Base-by-base conservation (phyloP, 1,284 basidiomycete genomes). In the Rhodotorula sp. region DNA sequence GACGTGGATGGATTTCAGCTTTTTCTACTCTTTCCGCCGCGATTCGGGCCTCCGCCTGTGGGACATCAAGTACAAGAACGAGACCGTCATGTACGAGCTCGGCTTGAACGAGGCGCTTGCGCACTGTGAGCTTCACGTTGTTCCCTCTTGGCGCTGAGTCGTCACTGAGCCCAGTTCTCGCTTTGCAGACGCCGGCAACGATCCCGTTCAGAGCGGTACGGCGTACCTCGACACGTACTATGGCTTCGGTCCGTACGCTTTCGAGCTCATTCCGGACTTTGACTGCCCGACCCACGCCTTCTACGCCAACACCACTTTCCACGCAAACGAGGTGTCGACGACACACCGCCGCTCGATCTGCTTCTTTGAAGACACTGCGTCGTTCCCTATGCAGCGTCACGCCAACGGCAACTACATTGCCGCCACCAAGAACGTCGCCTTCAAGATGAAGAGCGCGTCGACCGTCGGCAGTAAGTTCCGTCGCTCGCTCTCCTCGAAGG, bases 51-150 rank as follows among this genome's bases (percentile, higher is more conserved):
- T 90, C 69, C 85, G 85, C 66, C 80, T 90, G 18, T 90, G 87
- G 87, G 86, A 90, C 78, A 84, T 90, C 68, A 83, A 85, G 18
- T 88, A 90, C 82, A 81, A 84, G 56, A 85, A 84, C 31, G 87
- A 89, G 75, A 80, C 87, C 20, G 34, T 90, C 64, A 84, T 90
- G 57, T 90, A 90, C 75, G 87, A 90, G 81, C 85, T 86, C 26
- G 79, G 80, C 0, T 69, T 81, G 21, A 74, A 80, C 57, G 80
- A 81, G 58, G 80, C 81, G 1, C 63, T 81, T 3, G 80, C 80
- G 4, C 70, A 76, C 62, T 77, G 57, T 64, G 26, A 43, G 62
- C 29, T 23, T 3, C 5, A 18, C 14, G n/a, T 18, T 46, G 18
- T 43, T 43, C 39, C 39, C 39, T 29, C 29, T 34, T 31, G 10